These are phyloP conservation scores for sunflower (Helianthus annuus) DNA, from an alignment of 129 eudicot species.

Conservation along the genomic window HanXRQr2.0-SUNRISE NC_035441.2:154859587-154860086, in stretches of 20 bases:
- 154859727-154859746: conserved; percentile 7
- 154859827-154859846: conserved; percentile 93
- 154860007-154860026: conserved; percentile 85
- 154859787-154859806: conserved; percentile 98
- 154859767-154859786: conserved; percentile 92
- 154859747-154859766: conserved; percentile 92
- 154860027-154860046: conserved; percentile 80
- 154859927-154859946: conserved; percentile 96
- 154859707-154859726: conserved; percentile 6
- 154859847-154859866: conserved; percentile 81
- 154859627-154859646: conserved; percentile 85
- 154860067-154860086: conserved; percentile 94
- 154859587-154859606: conserved; percentile 99
- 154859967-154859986: conserved; percentile 97
- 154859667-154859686: conserved; percentile 20
- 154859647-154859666: conserved; percentile 85
- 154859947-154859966: conserved; percentile 91
- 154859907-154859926: conserved; percentile 98
- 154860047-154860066: conserved; percentile 87
- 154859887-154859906: conserved; percentile 72
- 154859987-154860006: conserved; percentile 95
- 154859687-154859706: not conserved
- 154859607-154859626: conserved; percentile 89
- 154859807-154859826: conserved; percentile 98
- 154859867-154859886: conserved; percentile 84